Evolutionary conservation across 441 rosid genomes (phyloP), one percentile per base, ranked within the genome.

Genomic region (Macaranga tanarius): DNA sequence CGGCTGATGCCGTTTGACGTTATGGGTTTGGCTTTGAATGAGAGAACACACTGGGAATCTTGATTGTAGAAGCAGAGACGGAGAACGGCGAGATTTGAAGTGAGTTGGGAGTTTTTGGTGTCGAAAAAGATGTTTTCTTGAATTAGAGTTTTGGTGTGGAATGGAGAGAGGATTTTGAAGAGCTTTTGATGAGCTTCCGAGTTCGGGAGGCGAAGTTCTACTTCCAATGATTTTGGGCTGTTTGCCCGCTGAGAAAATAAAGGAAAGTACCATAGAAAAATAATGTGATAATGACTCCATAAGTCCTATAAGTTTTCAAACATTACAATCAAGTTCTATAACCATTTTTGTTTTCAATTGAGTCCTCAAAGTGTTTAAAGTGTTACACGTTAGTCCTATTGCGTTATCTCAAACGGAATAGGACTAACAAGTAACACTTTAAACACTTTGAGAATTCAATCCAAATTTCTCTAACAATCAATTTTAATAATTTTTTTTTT

Each of bases 51-150:
- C 45, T 69, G 78, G 42, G 85, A 73, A 66, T 82, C 81, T 58
- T 80, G 81, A 69, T 86, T 73, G 88, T 86, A 85, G 86, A 90
- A 88, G 66, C 91, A 90, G 76, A 89, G 79, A 51, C 90, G 90
- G 64, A 89, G 88, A 60, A 80, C 82, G 65, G 89, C 72, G 66
- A 72, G 80, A 73, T 72, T 67, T 40, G 87, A 76, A 55, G 86
- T 79, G 75, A 89, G 90, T 40, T 77, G 76, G 69, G 81, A 69
- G 60, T 57, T 48, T 17, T 75, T 66, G 62, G 87, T 82, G 77
- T 89, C 90, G 80, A 86, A 88, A 69, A 89, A 89, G 40, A 85
- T 50, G 86, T 88, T 90, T 77, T 88, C 86, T 76, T 90, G 92
- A 71, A 73, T n/a, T 10, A 80, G 76, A 55, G 89, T 86, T 76